These are phyloP conservation scores for Lyophyllum decastes DNA, from an alignment of 768 basidiomycete species.

Conservation along the genomic window DNA sequence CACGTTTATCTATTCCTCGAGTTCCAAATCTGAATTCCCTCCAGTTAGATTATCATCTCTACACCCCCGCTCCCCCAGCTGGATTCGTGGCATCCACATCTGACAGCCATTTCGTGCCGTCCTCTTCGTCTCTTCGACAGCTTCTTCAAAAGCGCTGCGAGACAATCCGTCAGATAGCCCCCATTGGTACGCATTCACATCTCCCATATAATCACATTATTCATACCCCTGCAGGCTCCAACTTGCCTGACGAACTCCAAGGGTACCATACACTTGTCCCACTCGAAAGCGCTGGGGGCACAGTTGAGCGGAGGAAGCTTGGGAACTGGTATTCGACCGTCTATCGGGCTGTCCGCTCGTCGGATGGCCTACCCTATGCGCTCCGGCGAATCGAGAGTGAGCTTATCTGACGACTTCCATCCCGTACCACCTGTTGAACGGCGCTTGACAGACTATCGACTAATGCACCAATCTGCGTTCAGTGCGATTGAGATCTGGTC, in stretches of 20 bases:
- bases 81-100: conserved; percentile 45
- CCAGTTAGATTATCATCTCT: conserved; percentile 92
- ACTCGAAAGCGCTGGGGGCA: conserved; percentile 54
- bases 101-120: conserved; percentile 70
- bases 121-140: conserved; percentile 44
- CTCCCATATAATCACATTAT: conserved; percentile 10
- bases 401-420: conserved; percentile 22
- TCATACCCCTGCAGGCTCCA: conserved; percentile 43
- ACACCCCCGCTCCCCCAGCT: conserved; percentile 69
- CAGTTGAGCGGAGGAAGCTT: conserved; percentile 69
- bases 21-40: conserved; percentile 10
- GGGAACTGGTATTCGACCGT: conserved; percentile 85
- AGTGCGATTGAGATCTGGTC: conserved; percentile 84
- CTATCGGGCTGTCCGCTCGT: conserved; percentile 77
- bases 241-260: conserved; percentile 84
- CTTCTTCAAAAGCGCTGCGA: conserved; percentile 62
- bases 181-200: conserved; percentile 28
- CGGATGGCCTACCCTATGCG: conserved; percentile 77
- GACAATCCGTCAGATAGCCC: conserved; percentile 52
- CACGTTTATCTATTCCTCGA: conserved; percentile 2
- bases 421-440: conserved; percentile 6
- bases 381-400: conserved; percentile 87
- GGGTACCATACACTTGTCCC: conserved; percentile 89
- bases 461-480: conserved; percentile 83
- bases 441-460: conserved; percentile 66